Conservation (phyloP, 495 filamentous ascomycete genomes). For the Penicillium waksmanii region DNA sequence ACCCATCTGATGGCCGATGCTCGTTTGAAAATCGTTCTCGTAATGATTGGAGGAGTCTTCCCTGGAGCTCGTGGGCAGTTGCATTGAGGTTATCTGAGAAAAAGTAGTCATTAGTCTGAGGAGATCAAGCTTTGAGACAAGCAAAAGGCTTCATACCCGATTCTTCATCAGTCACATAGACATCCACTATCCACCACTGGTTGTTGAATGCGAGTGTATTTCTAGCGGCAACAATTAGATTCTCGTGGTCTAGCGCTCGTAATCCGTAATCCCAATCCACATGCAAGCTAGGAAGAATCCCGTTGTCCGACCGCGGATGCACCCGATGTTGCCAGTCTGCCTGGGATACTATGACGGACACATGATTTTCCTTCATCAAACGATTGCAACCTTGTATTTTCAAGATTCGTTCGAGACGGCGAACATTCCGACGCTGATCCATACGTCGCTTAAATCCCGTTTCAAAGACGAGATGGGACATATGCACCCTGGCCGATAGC, state of each 20-base stretch:
- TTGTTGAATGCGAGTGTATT: neutral
- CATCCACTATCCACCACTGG: slow-evolving; percentile 22
- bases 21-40: slow-evolving; percentile 19
- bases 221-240: slow-evolving; percentile 13
- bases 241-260: slow-evolving; percentile 15
- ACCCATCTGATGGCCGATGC: slow-evolving; percentile 10
- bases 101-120: too few relatives aligned
- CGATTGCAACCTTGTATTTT: slow-evolving; percentile 8
- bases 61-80: neutral
- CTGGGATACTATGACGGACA: neutral
- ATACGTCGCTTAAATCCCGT: slow-evolving; percentile 1
- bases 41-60: slow-evolving; percentile 10
- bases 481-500: slow-evolving; percentile 5
- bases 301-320: neutral
- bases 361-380: slow-evolving; percentile 7
- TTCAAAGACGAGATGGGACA: slow-evolving; percentile 4
- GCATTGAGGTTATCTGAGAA: neutral
- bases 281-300: neutral
- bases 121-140: too few relatives aligned
- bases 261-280: slow-evolving; percentile 7
- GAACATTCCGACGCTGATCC: slow-evolving; percentile 3
- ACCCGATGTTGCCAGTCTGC: slow-evolving; percentile 4
- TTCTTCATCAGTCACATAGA: slow-evolving; percentile 16
- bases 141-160: slow-evolving; percentile 2
- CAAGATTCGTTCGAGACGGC: neutral